Evolutionary conservation across 2,329 filamentous ascomycete genomes (phyloP), one percentile per base, ranked within the genome.

Genomic region (Bipolaris oryzae): DNA sequence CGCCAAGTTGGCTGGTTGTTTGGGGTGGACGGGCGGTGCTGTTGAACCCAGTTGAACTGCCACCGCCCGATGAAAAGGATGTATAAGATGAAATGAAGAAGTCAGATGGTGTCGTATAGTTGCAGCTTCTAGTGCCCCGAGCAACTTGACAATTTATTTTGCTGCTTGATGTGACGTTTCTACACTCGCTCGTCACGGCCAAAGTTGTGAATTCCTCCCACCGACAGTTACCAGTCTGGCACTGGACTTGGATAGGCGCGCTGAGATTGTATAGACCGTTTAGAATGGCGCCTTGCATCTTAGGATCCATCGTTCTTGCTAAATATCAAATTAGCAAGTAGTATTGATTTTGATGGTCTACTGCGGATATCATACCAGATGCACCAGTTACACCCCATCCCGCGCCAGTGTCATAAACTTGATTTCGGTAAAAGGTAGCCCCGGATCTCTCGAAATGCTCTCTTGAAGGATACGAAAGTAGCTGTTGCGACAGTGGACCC

Each of bases 251-350:
- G 1, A 53, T 25, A 5, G 51, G 51, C 11, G 43, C 25, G 15
- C 44, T 53, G 51, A 53, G 51, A 2, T 53, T 53, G 20, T 53
- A 53, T 15, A 53, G n/a, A 0, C 51, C 43, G 11, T 53, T 53
- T 1, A 48, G 15, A 11, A 53, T 42, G 16, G 51, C 43, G 35
- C 43, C 51, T 49, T 53, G 51, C 20, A 53, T 53, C 3, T 42
- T 53, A 15, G 43, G 23, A 13, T 47, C 43, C 34, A 53, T 41
- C 6, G 16, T 53, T 3, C 15, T 3, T 42, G 41, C 34, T 5
- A 34, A 45, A 35, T 15, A 23, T 15, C 7, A 34, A 15, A 6
- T 15, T 13, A 35, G 6, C 6, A 28, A 23, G 31, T n/a, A 23
- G 21, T 23, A 0, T 35, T 21, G 6, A 10, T 5, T 35, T 5